Conservation (phyloP, 257 asterid species). For the Voacanga thouarsii region DNA sequence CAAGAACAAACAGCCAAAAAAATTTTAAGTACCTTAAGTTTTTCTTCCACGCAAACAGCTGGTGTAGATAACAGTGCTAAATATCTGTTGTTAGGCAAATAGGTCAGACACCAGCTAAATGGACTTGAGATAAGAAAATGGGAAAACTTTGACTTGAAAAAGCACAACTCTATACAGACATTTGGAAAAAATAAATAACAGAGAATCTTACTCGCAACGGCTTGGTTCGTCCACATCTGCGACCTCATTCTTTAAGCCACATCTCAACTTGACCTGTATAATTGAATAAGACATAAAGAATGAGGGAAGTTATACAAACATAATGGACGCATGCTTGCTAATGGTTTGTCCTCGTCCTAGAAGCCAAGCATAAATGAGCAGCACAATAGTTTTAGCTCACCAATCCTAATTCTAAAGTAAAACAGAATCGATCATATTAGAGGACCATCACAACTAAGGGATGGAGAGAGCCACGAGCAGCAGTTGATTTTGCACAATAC, state of each 20-base stretch:
- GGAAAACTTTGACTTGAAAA: not conserved
- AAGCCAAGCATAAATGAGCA: not conserved
- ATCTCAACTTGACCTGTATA: constrained; percentile 78
- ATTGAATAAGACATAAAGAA: constrained; percentile 8
- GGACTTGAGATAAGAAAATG: not conserved
- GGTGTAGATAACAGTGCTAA: constrained; percentile 76
- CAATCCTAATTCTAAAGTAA: not conserved
- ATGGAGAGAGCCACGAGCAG: not conserved
- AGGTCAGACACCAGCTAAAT: constrained; percentile 16
- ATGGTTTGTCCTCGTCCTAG: not conserved
- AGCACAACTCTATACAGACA: not conserved
- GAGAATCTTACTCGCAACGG: constrained; percentile 88
- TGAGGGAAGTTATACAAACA: not conserved
- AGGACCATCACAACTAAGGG: not conserved
- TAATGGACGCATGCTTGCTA: not conserved
- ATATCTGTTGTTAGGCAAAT: constrained; percentile 49
- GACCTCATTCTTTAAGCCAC: constrained; percentile 85
- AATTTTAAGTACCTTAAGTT: constrained; percentile 54
- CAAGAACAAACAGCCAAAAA: not conserved
- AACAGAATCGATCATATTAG: not conserved
- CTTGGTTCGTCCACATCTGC: constrained; percentile 94
- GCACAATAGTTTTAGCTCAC: not conserved
- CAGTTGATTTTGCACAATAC: constrained; percentile 24
- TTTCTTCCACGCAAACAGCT: constrained; percentile 70
- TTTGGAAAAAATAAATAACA: not conserved